phyloP scores from a whole-genome alignment of 805 yeast genomes.

The Diddensiella caesifluorescens region DNA sequence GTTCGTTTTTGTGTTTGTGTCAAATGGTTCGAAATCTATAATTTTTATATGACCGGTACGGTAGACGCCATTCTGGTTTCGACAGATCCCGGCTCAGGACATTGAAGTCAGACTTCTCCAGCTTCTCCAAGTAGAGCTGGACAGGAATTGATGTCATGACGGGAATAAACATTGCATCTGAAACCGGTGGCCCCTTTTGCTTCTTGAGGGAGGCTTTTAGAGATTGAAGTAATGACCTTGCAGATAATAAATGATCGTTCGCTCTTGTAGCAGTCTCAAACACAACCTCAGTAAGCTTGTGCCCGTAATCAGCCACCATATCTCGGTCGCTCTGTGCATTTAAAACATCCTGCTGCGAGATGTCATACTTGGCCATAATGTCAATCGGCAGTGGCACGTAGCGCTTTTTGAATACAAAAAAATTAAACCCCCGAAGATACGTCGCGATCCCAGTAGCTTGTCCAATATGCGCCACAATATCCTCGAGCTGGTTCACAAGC shows the following conservation, averaged over 20 bases:
- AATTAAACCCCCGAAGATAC: constrained; percentile 53
- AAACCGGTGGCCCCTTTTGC: constrained; percentile 23
- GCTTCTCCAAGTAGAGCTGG: constrained; percentile 50
- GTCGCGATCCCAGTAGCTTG: constrained; percentile 72
- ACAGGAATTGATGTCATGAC: constrained; percentile 65
- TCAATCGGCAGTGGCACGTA: constrained; percentile 61
- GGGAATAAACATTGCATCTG: constrained; percentile 62
- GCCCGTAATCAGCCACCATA: constrained; percentile 25
- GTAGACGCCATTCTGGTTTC: constrained; percentile 58
- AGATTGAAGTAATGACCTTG: constrained; percentile 48
- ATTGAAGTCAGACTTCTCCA: constrained; percentile 64
- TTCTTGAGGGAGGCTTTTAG: constrained; percentile 37
- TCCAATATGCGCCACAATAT: constrained; percentile 74
- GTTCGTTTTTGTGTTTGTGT: neutral
- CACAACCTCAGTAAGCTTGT: constrained; percentile 50
- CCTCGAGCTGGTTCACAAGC: constrained; percentile 45
- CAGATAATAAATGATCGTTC: constrained; percentile 72
- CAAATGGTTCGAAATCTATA: constrained; percentile 40
- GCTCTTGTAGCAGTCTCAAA: constrained; percentile 70
- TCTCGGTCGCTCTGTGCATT: constrained; percentile 20
- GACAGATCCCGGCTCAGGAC: constrained; percentile 41
- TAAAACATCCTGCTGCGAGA: constrained; percentile 59
- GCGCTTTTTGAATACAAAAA: constrained; percentile 47
- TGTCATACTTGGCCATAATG: constrained; percentile 43
- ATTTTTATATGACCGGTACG: constrained; percentile 52